Conservation (phyloP, 2,329 filamentous ascomycete species). For the Trichoderma lentiforme region DNA sequence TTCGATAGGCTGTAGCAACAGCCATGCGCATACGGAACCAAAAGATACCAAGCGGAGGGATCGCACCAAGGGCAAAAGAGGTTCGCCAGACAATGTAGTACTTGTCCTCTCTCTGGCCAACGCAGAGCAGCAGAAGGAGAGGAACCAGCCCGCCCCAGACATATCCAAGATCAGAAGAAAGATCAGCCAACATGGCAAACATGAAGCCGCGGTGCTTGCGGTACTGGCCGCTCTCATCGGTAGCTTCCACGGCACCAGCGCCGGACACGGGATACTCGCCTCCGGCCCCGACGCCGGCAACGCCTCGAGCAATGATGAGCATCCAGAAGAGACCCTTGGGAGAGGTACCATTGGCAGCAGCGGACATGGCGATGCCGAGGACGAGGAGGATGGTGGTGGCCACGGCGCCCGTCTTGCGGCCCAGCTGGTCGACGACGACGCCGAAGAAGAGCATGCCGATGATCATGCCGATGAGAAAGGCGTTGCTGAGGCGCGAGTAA, state of each 20-base stretch:
- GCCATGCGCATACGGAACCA: conserved; percentile 52
- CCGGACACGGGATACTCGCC: conserved; percentile 52
- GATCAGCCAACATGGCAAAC: conserved; percentile 53
- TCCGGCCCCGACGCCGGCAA: conserved; percentile 44
- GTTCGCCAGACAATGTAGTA: conserved; percentile 49
- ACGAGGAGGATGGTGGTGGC: conserved; percentile 46
- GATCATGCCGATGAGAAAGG: conserved; percentile 54
- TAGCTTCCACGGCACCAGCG: conserved; percentile 50
- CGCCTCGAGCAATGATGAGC: conserved; percentile 42
- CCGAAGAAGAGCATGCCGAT: conserved; percentile 55
- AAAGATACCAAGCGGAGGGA: conserved; percentile 49
- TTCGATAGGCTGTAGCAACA: conserved; percentile 47
- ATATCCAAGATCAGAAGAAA: conserved; percentile 50
- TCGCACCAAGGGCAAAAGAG: conserved; percentile 47
- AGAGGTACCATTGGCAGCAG: conserved; percentile 41
- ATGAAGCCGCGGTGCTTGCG: conserved; percentile 52
- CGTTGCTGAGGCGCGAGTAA: conserved; percentile 51
- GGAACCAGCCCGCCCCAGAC: conserved; percentile 49
- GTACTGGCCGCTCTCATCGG: conserved; percentile 45
- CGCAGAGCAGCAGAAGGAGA: conserved; percentile 49
- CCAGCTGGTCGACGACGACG: conserved; percentile 46
- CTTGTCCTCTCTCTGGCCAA: conserved; percentile 40
- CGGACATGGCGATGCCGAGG: conserved; percentile 44
- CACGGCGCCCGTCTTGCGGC: conserved; percentile 47
- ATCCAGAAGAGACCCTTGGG: conserved; percentile 47